These are phyloP conservation scores for Cryptomeria japonica DNA, from an alignment of 75 land plant genomes.

Conservation along the genomic window DNA sequence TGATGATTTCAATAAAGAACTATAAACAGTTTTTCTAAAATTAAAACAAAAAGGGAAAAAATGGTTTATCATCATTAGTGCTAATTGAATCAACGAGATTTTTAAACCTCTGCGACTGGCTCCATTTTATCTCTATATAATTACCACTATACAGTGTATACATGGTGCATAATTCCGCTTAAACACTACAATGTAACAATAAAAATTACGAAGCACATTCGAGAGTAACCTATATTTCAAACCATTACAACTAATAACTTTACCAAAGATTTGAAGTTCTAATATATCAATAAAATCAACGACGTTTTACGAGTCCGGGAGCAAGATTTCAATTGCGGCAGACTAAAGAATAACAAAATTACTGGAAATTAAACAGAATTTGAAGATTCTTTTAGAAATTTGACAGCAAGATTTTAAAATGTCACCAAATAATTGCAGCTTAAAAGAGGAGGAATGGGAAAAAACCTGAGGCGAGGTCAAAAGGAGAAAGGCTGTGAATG, in stretches of 20 bases:
- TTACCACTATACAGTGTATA: too few relatives aligned
- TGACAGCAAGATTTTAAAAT: neutral
- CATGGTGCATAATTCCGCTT: too few relatives aligned
- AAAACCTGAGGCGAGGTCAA: conserved; percentile 6
- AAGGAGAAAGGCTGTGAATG: neutral
- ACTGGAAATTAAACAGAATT: neutral
- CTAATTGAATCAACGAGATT: too few relatives aligned
- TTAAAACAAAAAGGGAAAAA: too few relatives aligned
- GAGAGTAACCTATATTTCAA: neutral
- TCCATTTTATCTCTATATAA: too few relatives aligned
- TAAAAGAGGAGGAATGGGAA: neutral
- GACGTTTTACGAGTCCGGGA: neutral
- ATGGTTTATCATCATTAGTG: too few relatives aligned
- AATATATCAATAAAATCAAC: too few relatives aligned
- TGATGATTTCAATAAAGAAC: too few relatives aligned
- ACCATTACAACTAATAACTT: neutral
- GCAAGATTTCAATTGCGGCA: neutral
- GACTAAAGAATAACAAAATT: neutral
- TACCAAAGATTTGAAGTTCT: neutral
- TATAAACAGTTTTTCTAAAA: too few relatives aligned
- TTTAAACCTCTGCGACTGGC: too few relatives aligned
- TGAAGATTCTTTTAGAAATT: neutral
- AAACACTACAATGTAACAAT: neutral
- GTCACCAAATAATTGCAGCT: neutral
- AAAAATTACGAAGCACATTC: neutral